Evolutionary conservation across 768 basidiomycete genomes (phyloP), one percentile per base, ranked within the genome.

Genomic region (Suillus americanus): DNA sequence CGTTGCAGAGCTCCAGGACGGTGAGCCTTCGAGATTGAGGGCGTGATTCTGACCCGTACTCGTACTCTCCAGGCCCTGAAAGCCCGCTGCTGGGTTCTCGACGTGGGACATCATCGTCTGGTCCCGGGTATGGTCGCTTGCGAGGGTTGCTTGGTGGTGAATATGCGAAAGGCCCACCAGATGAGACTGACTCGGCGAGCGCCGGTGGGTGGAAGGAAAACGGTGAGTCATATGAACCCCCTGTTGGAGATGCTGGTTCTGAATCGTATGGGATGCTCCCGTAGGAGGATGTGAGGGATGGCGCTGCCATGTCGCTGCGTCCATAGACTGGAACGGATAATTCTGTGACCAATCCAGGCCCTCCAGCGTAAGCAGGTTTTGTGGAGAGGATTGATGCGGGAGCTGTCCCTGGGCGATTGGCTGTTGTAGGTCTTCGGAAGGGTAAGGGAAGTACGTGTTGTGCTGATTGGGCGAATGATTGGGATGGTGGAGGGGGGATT

Each of bases 1-100:
- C 89, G 84, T 92, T 91, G 85, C 91, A 92, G 83, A 93, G 89
- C 70, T 93, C 91, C 90, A 92, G 85, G 84, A 93, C 88, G 77
- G 88, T 83, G 84, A 93, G 86, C 66, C 91, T 80, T 70, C 91
- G 84, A 79, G 89, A 90, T 72, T 89, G 87, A 67, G 91, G 91
- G 71, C 91, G 82, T 71, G 89, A 91, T 68, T 91, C 90, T 68
- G 83, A 73, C 28, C 86, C 91, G 78, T 90, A 89, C 62, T 89
- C 88, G 81, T 89, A 87, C 51, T 82, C 81, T 61, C 68, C 62
- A 74, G 69, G 67, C 74, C 73, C 72, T 68, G 71, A 41, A 71
- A 73, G 28, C 51, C 70, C 69, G 69, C 64, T 35, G 68, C 54
- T 70, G 66, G 73, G 71, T 68, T 79, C 81, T 74, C 79, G 78